Conservation (phyloP, 306 rosid genomes). For the Albizia julibrissin region DNA sequence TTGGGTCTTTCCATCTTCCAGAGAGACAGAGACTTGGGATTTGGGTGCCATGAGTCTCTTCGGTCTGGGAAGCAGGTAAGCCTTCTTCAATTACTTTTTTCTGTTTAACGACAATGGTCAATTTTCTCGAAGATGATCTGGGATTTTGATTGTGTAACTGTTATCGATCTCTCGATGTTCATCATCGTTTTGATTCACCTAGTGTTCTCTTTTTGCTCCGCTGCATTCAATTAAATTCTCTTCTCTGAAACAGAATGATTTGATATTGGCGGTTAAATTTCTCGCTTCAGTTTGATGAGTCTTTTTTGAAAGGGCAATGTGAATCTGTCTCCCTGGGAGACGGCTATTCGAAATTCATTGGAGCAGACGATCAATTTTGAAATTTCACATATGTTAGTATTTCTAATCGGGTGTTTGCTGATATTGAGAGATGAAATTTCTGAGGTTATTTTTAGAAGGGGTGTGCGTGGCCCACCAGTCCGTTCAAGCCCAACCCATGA, state of each 20-base stretch:
- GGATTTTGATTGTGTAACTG: conserved; percentile 6
- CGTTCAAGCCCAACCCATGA: background rate
- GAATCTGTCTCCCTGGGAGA: background rate
- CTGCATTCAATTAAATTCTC: background rate
- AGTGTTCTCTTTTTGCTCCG: background rate
- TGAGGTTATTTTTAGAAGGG: background rate
- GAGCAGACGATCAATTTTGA: conserved; percentile 7
- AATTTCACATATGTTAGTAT: background rate
- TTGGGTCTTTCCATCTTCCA: conserved; percentile 49
- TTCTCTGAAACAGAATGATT: background rate
- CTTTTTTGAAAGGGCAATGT: conserved; percentile 21
- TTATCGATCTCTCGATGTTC: background rate
- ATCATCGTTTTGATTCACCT: background rate
- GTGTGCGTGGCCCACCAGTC: background rate
- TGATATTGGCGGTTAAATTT: conserved; percentile 7
- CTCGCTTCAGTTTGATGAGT: conserved; percentile 26
- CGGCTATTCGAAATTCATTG: conserved; percentile 29
- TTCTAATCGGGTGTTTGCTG: background rate
- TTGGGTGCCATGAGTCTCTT: conserved; percentile 78
- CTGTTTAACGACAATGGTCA: background rate
- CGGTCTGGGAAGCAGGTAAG: conserved; percentile 90
- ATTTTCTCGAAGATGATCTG: conserved; percentile 17
- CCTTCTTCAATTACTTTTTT: background rate
- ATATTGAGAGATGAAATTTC: background rate
- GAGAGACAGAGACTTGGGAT: conserved; percentile 42